phyloP scores from a whole-genome alignment of 305 asterid genomes.

The Fraxinus sp. region DNA sequence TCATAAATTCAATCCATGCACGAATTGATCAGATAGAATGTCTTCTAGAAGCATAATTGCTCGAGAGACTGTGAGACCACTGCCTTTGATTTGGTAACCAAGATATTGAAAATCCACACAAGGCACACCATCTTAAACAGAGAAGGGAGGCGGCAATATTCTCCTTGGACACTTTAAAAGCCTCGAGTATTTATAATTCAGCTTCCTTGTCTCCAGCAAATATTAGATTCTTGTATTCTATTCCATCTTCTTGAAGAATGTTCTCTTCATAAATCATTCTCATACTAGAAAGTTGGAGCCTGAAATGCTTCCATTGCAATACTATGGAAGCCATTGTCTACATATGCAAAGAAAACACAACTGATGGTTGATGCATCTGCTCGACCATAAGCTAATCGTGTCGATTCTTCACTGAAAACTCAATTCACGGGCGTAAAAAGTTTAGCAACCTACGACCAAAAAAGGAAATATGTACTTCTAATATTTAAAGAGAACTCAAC shows the following conservation, averaged over 20 bases:
- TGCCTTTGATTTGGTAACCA: slow-evolving; percentile 65
- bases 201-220: slow-evolving; percentile 44
- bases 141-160: slow-evolving; percentile 55
- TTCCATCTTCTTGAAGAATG: slow-evolving; percentile 41
- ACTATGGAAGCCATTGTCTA: slow-evolving; percentile 43
- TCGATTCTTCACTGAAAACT: slow-evolving; percentile 66
- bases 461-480: not conserved
- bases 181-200: slow-evolving; percentile 45
- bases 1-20: not conserved
- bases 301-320: slow-evolving; percentile 89
- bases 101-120: slow-evolving; percentile 40
- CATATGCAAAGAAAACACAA: slow-evolving; percentile 63
- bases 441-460: not conserved
- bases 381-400: slow-evolving; percentile 57
- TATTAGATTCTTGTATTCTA: slow-evolving; percentile 50
- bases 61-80: slow-evolving; percentile 66
- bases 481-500: not conserved
- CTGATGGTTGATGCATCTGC: slow-evolving; percentile 73
- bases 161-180: slow-evolving; percentile 46
- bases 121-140: slow-evolving; percentile 73
- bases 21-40: not conserved
- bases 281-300: slow-evolving; percentile 59
- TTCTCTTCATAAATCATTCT: slow-evolving; percentile 68
- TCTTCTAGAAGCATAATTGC: slow-evolving; percentile 31
- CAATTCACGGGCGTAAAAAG: slow-evolving; percentile 7